Evolutionary conservation across 352 stramenopile genomes (phyloP).

Genomic region (Thalassiosira allenii): DNA sequence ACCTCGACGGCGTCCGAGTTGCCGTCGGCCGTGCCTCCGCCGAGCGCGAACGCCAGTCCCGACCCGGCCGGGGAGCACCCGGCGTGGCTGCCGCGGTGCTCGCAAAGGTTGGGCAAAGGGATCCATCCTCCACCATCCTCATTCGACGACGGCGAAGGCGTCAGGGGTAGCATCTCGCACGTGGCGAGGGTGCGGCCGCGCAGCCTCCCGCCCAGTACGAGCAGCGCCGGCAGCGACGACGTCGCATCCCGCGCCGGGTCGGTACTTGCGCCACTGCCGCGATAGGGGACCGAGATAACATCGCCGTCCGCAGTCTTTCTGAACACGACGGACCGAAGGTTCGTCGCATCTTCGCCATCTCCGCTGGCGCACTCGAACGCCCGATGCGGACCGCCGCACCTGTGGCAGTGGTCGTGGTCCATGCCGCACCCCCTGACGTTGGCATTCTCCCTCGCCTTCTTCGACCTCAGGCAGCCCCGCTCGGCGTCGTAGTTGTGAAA

Average conservation of each 20-base stretch:
- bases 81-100: slow-evolving; percentile 34
- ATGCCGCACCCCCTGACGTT: slow-evolving; percentile 30
- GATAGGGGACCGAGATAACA: not conserved
- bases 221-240: slow-evolving; percentile 22
- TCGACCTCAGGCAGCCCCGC: slow-evolving; percentile 44
- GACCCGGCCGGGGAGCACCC: slow-evolving; percentile 41
- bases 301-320: not conserved
- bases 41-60: slow-evolving; percentile 39
- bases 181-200: slow-evolving; percentile 36
- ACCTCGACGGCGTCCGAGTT: slow-evolving; percentile 42
- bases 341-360: not conserved
- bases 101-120: slow-evolving; percentile 35
- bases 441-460: slow-evolving; percentile 18
- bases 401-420: slow-evolving; percentile 43
- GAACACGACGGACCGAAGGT: slow-evolving; percentile 32
- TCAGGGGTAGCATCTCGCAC: slow-evolving; percentile 42
- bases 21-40: slow-evolving; percentile 38
- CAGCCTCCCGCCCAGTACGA: slow-evolving; percentile 38
- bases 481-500: slow-evolving; percentile 56
- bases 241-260: not conserved
- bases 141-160: not conserved
- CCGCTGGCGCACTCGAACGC: slow-evolving; percentile 33
- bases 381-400: slow-evolving; percentile 34
- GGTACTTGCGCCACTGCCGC: not conserved
- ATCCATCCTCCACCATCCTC: slow-evolving; percentile 8